These are phyloP conservation scores for Phytophthora foliorum DNA, from an alignment of 352 stramenopile genomes.

Conservation along the genomic window DNA sequence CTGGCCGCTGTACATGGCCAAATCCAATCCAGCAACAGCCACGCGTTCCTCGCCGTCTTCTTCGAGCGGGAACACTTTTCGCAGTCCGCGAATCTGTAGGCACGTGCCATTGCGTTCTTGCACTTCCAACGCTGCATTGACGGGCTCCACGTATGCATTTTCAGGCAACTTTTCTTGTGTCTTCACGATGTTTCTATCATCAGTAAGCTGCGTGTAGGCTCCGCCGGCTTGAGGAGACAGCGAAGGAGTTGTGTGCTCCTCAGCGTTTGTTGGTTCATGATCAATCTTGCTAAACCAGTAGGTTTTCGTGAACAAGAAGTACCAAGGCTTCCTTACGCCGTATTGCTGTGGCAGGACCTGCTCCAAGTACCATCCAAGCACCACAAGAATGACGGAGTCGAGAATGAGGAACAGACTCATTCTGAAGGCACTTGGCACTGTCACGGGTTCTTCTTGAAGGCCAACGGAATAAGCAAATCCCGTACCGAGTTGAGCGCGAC, in stretches of 20 bases:
- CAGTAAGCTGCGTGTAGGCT: conserved; percentile 24
- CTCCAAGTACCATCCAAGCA: conserved; percentile 93
- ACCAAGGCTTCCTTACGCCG: conserved; percentile 88
- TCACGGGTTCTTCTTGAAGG: conserved; percentile 41
- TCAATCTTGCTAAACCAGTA: conserved; percentile 47
- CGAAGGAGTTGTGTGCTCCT: neutral
- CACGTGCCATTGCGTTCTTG: conserved; percentile 54
- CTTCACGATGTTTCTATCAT: conserved; percentile 5
- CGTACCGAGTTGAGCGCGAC: conserved; percentile 66
- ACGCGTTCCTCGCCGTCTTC: conserved; percentile 72
- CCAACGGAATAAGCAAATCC: conserved; percentile 71
- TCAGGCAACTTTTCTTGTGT: neutral
- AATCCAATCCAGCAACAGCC: conserved; percentile 85
- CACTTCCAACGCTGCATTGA: conserved; percentile 47
- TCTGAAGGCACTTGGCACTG: conserved; percentile 50
- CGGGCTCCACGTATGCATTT: conserved; percentile 46
- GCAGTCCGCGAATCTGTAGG: conserved; percentile 55
- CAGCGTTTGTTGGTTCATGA: conserved; percentile 1
- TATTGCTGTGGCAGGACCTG: conserved; percentile 93
- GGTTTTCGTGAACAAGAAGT: conserved; percentile 84
- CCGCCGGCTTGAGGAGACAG: conserved; percentile 38
- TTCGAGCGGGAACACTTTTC: conserved; percentile 70
- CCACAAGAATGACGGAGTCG: conserved; percentile 86
- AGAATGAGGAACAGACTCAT: conserved; percentile 78
- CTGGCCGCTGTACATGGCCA: conserved; percentile 93